Evolutionary conservation across 2,329 filamentous ascomycete species (phyloP).

Genomic region (Trichophyton simii): DNA sequence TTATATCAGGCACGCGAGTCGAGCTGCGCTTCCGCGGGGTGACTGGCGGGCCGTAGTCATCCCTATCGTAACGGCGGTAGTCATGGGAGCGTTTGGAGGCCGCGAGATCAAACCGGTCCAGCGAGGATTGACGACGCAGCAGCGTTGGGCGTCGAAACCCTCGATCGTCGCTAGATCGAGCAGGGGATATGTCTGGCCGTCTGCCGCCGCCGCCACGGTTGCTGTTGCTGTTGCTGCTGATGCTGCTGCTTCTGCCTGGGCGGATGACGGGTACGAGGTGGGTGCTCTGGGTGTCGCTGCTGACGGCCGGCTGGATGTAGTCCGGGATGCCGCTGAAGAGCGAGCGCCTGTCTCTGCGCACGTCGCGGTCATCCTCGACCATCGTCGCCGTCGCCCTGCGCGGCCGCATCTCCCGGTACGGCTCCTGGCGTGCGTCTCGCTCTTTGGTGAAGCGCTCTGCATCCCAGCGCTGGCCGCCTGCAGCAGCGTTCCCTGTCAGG

Average conservation of each 20-base stretch:
- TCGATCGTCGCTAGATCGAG: slow-evolving; percentile 3
- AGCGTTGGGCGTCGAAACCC: slow-evolving; percentile 42
- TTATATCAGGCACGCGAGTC: slow-evolving; percentile 36
- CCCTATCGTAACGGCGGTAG: slow-evolving; percentile 23
- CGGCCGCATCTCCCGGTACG: slow-evolving; percentile 2
- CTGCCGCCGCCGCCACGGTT: background rate
- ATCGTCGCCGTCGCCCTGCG: background rate
- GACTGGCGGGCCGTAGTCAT: slow-evolving; percentile 31
- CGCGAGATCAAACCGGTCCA: slow-evolving; percentile 79
- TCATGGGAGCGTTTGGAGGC: slow-evolving; percentile 43
- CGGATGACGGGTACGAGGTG: slow-evolving; percentile 19
- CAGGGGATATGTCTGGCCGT: background rate
- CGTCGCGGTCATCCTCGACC: slow-evolving; percentile 9
- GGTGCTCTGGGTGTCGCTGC: background rate
- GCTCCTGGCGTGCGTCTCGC: slow-evolving; percentile 29
- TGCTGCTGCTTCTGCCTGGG: slow-evolving; percentile 28
- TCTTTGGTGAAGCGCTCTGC: slow-evolving; percentile 32
- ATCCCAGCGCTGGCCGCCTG: slow-evolving; percentile 26
- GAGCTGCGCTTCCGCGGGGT: slow-evolving; percentile 38
- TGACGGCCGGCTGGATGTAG: background rate
- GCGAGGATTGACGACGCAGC: slow-evolving; percentile 69
- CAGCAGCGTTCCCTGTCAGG: background rate
- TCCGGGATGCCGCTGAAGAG: slow-evolving; percentile 1
- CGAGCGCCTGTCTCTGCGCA: slow-evolving; percentile 9
- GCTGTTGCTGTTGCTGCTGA: no score